Conservation (phyloP, 331 rosid species). For the Malus hybrid region DNA sequence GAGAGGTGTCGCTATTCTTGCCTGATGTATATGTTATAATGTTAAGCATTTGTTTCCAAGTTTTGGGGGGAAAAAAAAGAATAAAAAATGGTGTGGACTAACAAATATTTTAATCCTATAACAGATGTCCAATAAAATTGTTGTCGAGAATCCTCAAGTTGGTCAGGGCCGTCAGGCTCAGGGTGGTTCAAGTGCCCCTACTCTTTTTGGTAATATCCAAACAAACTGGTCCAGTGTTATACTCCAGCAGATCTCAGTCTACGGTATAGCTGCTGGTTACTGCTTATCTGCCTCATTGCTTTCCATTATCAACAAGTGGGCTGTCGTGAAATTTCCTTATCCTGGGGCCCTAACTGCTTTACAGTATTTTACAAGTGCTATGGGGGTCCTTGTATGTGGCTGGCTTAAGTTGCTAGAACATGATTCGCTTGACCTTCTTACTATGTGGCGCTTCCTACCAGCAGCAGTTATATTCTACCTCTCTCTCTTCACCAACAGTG, state of each 20-base stretch:
- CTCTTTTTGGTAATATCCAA: conserved; percentile 15
- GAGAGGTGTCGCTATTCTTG: conserved; percentile 52
- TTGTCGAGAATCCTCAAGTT: conserved; percentile 15
- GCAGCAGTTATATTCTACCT: conserved; percentile 74
- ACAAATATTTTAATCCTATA: neutral
- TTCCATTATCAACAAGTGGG: conserved; percentile 90
- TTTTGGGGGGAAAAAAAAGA: neutral
- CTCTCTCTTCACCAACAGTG: conserved; percentile 79
- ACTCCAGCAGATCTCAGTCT: conserved; percentile 47
- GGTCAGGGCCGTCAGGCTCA: conserved; percentile 13
- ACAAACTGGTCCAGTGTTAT: conserved; percentile 36
- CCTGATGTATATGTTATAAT: neutral
- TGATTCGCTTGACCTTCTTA: conserved; percentile 46
- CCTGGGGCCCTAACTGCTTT: conserved; percentile 81
- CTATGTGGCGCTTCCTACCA: conserved; percentile 78
- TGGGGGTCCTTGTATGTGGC: conserved; percentile 61
- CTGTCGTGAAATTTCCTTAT: conserved; percentile 82
- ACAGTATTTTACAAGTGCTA: conserved; percentile 75
- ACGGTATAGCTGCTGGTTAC: conserved; percentile 74
- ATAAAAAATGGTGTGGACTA: neutral
- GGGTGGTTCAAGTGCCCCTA: conserved; percentile 19
- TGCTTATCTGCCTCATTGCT: conserved; percentile 76
- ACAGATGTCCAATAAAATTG: conserved; percentile 34
- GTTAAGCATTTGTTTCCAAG: neutral
- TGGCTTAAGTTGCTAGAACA: conserved; percentile 49